Base-by-base conservation (phyloP, 1,139 yeast species). In the Scheffersomyces titani region DNA sequence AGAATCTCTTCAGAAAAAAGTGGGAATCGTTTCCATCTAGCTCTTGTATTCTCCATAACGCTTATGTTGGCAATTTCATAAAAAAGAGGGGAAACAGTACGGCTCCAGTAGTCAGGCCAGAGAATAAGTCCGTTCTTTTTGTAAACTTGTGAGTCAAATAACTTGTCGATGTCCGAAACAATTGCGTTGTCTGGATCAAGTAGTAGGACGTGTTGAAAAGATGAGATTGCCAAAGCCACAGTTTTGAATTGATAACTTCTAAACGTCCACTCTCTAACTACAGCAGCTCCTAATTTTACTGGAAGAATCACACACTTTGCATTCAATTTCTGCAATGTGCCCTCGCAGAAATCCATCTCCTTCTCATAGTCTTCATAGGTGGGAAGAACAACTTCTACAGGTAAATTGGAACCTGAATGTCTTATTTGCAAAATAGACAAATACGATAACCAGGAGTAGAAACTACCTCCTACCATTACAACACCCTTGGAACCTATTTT, bases 121-220 rank as follows among this genome's bases (percentile, higher is more conserved):
- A 60, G 63, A 13, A 65, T 59, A 47, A 63, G 52, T 3, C 66
- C 66, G 36, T 56, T 45, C 47, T 45, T 20, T 22, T 24, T 59
- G 59, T 74, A 76, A 2, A 79, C 78, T 49, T 72, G 73, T 5
- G 63, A 57, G 1, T 57, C 54, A 57, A 76, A 75, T 36, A 76
- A 49, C 16, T 54, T 58, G 22, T 57, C 64, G 3, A 66, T 66
- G 5, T 62, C 51, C 48, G 57, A 54, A 11, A 62, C 57, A 6
- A 59, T 59, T 5, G 63, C 52, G 45, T 65, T 65, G 47, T 65
- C 68, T 24, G 65, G 57, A 49, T 65, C 68, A 53, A 65, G 50
- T 51, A 65, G 56, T 49, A 65, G 53, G 5, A 63, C 66, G 40
- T 63, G 59, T 19, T 65, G 65, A 51, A 65, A 65, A 11, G 59